A percentile compares a stretch with the other conserved stretches of the same genome.
Evolutionary conservation across 1,284 basidiomycete genomes (phyloP).

Genomic region (Hymenochaete sp.): DNA sequence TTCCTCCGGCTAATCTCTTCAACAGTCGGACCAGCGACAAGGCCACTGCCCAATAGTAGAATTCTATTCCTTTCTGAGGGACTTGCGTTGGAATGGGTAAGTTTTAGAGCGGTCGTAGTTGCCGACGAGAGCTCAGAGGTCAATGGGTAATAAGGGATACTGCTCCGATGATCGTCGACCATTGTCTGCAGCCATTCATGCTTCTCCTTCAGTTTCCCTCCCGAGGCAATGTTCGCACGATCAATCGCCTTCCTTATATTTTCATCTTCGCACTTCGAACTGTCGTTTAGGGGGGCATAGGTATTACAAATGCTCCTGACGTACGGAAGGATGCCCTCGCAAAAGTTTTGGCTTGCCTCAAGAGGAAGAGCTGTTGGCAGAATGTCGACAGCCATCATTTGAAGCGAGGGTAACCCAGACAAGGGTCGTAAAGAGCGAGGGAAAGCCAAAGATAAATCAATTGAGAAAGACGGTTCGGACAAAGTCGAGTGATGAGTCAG

Average conservation of each 20-base stretch:
- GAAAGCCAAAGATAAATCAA: constrained; percentile 34
- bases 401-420: constrained; percentile 44
- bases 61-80: constrained; percentile 49
- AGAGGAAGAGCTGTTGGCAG: constrained; percentile 75
- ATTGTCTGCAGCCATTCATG: constrained; percentile 54
- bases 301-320: constrained; percentile 44
- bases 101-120: not conserved
- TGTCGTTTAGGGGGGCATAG: constrained; percentile 18
- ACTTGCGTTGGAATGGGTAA: not conserved
- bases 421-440: constrained; percentile 21
- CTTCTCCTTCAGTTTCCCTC: constrained; percentile 44
- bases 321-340: constrained; percentile 57
- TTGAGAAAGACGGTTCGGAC: constrained; percentile 62
- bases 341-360: constrained; percentile 76
- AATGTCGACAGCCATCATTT: constrained; percentile 85
- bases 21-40: constrained; percentile 83
- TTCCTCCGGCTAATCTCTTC: constrained; percentile 53
- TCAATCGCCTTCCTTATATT: constrained; percentile 40
- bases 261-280: constrained; percentile 21
- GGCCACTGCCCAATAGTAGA: constrained; percentile 82
- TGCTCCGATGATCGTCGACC: constrained; percentile 35
- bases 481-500: constrained; percentile 67
- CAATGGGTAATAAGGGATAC: constrained; percentile 7
- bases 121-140: not conserved
- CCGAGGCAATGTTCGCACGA: constrained; percentile 61